Base-by-base conservation (phyloP, 768 basidiomycete genomes). In the Tephrocybe sp. region DNA sequence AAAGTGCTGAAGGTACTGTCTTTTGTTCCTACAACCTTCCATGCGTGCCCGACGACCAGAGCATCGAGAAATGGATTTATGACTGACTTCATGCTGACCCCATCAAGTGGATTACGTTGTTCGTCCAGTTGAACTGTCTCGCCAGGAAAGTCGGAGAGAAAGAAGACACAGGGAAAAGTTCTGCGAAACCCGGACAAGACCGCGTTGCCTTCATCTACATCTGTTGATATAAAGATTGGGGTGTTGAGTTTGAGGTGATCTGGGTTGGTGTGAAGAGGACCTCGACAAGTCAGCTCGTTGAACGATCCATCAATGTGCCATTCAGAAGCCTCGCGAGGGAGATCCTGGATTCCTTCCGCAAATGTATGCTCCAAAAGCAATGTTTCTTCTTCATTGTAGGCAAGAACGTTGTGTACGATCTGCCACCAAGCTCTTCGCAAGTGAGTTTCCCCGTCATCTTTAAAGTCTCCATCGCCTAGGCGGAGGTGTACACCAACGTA, bases 1-100 rank as follows among this genome's bases (percentile, higher is more conserved):
- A 83, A 92, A 45, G 72, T 67, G 62, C 86, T 87, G 56, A 89
- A 92, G 25, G 90, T 91, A 58, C 87, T 90, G 47, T 79, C 77
- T 46, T 81, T 77, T 11, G 89, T 92, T 1, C 86, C 87, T 0
- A 84, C 78, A 25, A 89, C 76, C 13, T 59, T 68, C 62, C 73
- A 66, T 0, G 83, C 85, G 44, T 74, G 73, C 2, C 79, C 79
- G 13, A 81, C 78, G 25, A 93, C 77, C 69, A 89, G 71, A 5
- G 84, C 87, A 60, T 91, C 89, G 26, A 92, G 57, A 49, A 89
- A 78, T 1, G 88, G 86, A 18, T 78, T 58, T 9, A 88, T 50
- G 55, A 81, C 78, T 13, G 52, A 57, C 16, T 60, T 71, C 55
- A 89, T 61, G 26, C 45, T 58, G 22, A 79, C 62, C 2, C 77